Conservation (phyloP, 129 eudicot species). For the Arctium minus region DNA sequence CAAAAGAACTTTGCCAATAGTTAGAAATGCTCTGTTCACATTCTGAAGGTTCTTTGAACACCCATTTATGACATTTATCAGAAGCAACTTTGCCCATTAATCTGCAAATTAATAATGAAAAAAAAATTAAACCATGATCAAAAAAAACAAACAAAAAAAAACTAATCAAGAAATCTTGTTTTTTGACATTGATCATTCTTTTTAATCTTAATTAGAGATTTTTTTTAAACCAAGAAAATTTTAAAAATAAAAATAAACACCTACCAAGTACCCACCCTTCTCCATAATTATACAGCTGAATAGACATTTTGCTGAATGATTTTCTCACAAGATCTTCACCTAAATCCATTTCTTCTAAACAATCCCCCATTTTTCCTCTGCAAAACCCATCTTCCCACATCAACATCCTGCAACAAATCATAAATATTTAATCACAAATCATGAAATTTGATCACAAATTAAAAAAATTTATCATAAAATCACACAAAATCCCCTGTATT, state of each 20-base stretch:
- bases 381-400: constrained; percentile 99
- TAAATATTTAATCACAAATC: background rate
- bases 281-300: constrained; percentile 97
- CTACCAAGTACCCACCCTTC: constrained; percentile 99
- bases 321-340: constrained; percentile 84
- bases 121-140: constrained; percentile 27
- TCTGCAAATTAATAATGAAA: constrained; percentile 38
- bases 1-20: constrained; percentile 48
- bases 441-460: background rate
- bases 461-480: no score
- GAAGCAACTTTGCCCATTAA: constrained; percentile 99
- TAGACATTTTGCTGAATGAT: constrained; percentile 96
- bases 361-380: constrained; percentile 72
- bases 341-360: constrained; percentile 76
- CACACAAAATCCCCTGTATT: background rate
- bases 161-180: background rate
- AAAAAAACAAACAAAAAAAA: background rate
- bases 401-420: constrained; percentile 72
- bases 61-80: constrained; percentile 99
- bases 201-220: background rate
- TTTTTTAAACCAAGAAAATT: background rate
- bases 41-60: constrained; percentile 42
- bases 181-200: constrained; percentile 2
- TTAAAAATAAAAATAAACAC: constrained; percentile 36
- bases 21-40: constrained; percentile 44